phyloP scores from a whole-genome alignment of 2,329 filamentous ascomycete genomes.

The Cercospora zeae-maydis region DNA sequence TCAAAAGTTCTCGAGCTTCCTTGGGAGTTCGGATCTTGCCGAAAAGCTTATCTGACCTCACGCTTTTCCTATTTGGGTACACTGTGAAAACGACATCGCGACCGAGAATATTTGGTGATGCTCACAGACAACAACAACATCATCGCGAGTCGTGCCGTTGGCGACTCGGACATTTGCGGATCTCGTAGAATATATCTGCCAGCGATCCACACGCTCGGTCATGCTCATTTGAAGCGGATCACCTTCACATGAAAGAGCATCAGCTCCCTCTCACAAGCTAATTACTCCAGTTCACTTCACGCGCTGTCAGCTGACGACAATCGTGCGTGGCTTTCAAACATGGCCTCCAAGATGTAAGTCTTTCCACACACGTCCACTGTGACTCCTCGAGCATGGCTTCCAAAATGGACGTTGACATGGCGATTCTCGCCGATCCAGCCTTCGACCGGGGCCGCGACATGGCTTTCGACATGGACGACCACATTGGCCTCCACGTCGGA shows the following conservation, averaged over 20 bases:
- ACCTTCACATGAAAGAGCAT: conserved; percentile 4
- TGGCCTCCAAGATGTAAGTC: conserved; percentile 14
- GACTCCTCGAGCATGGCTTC: conserved; percentile 47
- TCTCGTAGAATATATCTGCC: background rate
- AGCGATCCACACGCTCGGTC: background rate
- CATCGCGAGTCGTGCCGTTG: background rate
- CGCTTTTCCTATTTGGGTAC: background rate
- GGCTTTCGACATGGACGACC: background rate
- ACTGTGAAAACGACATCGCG: background rate
- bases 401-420: conserved; percentile 48
- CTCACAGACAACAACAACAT: background rate
- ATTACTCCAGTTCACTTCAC: background rate
- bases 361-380: background rate
- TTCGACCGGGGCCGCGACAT: background rate
- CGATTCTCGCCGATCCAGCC: background rate
- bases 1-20: conserved; percentile 5
- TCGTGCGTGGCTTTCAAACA: background rate
- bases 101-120: no score
- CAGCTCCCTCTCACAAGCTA: background rate
- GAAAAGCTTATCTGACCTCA: background rate
- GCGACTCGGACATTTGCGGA: background rate
- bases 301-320: background rate
- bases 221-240: background rate
- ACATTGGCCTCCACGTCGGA: conserved; percentile 6
- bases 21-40: conserved; percentile 2